Evolutionary conservation across 208 protist genomes (phyloP).

Genomic region (Sergeia podlipaevii): DNA sequence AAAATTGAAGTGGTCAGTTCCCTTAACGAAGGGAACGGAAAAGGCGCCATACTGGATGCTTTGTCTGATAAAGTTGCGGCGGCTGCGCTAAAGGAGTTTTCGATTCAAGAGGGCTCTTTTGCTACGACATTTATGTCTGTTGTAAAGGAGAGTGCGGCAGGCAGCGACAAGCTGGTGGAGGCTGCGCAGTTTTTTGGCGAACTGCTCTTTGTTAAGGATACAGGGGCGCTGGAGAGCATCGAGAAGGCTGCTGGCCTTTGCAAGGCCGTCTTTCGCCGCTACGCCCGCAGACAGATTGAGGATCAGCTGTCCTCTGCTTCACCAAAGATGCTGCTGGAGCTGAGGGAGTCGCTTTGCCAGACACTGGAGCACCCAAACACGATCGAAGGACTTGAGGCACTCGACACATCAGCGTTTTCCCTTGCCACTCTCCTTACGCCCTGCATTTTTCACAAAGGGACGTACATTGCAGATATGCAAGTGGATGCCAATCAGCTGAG

Average conservation of each 20-base stretch:
- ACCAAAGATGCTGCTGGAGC: constrained; percentile 52
- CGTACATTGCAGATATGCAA: constrained; percentile 64
- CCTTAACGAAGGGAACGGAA: neutral
- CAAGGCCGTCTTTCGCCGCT: constrained; percentile 73
- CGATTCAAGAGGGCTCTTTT: constrained; percentile 73
- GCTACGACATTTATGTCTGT: constrained; percentile 27
- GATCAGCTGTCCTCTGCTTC: constrained; percentile 35
- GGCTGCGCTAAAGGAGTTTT: constrained; percentile 62
- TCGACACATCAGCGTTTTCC: constrained; percentile 49
- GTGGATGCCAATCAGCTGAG: constrained; percentile 13
- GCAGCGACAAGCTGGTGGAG: constrained; percentile 24
- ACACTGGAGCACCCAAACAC: constrained; percentile 67
- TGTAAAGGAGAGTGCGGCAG: constrained; percentile 20
- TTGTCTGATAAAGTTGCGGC: constrained; percentile 36
- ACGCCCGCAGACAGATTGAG: constrained; percentile 51
- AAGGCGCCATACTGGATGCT: constrained; percentile 15
- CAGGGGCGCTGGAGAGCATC: constrained; percentile 44
- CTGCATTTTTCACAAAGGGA: constrained; percentile 70
- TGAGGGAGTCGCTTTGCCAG: constrained; percentile 61
- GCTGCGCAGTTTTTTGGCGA: constrained; percentile 65
- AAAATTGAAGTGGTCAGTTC: constrained; percentile 12
- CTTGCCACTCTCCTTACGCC: constrained; percentile 62
- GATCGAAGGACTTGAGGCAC: constrained; percentile 64
- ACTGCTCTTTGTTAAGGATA: constrained; percentile 85
- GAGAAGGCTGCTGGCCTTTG: constrained; percentile 78